A percentile compares a stretch with the other conserved stretches of the same genome.
Evolutionary conservation across 345 rosid genomes (phyloP).

Genomic region (Linum lewisii): DNA sequence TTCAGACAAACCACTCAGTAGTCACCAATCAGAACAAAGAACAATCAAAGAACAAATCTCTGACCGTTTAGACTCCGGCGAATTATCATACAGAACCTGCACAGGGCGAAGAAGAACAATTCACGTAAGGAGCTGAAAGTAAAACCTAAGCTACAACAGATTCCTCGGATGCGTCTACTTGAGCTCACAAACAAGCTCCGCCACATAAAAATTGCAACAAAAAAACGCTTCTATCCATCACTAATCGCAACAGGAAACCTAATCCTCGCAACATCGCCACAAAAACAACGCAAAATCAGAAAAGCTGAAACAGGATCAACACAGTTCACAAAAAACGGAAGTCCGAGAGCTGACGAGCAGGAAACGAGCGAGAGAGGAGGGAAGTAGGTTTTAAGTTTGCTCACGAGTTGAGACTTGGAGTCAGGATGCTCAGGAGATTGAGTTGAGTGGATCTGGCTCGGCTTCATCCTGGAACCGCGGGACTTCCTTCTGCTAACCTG

Average conservation of each 20-base stretch:
- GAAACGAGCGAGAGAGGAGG: not conserved
- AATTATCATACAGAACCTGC: slow-evolving; percentile 24
- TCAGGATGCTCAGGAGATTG: slow-evolving; percentile 15
- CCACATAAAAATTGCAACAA: too few species aligned
- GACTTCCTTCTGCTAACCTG: slow-evolving; percentile 20
- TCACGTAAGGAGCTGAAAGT: not conserved
- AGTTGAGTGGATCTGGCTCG: slow-evolving; percentile 20
- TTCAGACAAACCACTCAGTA: not conserved
- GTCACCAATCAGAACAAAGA: not conserved
- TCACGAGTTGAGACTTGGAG: slow-evolving; percentile 15
- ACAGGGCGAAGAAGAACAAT: not conserved
- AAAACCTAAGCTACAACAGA: not conserved
- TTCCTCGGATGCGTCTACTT: not conserved
- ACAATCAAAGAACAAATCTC: slow-evolving; percentile 4
- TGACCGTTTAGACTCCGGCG: slow-evolving; percentile 26
- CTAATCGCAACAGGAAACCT: not conserved
- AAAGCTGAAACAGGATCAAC: not conserved
- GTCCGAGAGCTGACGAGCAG: not conserved
- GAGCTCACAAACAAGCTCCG: not conserved
- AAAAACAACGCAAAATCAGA: not conserved
- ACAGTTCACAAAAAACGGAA: not conserved
- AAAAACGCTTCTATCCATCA: not conserved
- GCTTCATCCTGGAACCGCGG: slow-evolving; percentile 12
- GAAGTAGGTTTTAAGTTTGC: not conserved
- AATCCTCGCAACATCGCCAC: not conserved